phyloP scores from a whole-genome alignment of 164 flowering plant species.

The Platanus orientalis region DNA sequence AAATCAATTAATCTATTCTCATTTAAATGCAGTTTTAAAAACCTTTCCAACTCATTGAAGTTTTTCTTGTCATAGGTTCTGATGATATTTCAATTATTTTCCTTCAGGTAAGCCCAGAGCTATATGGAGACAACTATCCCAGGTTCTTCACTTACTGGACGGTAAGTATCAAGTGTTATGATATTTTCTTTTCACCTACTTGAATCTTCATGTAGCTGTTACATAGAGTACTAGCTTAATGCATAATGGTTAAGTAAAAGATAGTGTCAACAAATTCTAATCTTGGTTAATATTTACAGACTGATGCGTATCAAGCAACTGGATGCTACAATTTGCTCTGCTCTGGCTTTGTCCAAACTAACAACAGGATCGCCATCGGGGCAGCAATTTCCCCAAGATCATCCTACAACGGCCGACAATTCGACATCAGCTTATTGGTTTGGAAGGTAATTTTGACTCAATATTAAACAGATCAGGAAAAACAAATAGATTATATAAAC shows the following conservation, averaged over 20 bases:
- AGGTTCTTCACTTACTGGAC: constrained; percentile 99
- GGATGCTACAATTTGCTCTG: constrained; percentile 97
- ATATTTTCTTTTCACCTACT: no score
- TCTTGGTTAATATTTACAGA: constrained; percentile 35
- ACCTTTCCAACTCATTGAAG: no score
- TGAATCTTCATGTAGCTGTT: no score
- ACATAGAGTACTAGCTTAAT: no score
- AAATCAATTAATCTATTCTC: no score
- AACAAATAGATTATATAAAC: no score
- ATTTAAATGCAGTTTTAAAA: background rate
- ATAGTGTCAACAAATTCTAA: background rate
- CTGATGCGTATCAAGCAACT: constrained; percentile 93
- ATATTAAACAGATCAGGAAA: background rate
- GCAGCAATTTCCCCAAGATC: constrained; percentile 92
- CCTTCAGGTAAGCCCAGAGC: constrained; percentile 87
- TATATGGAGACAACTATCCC: constrained; percentile 87
- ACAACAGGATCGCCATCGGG: constrained; percentile 83
- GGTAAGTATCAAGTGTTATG: constrained; percentile 58
- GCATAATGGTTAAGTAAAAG: no score
- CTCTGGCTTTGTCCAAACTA: constrained; percentile 93
- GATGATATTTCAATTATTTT: constrained; percentile 12
- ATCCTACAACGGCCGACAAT: constrained; percentile 59
- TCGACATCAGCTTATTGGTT: constrained; percentile 76
- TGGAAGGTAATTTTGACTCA: constrained; percentile 67
- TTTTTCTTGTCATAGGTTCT: no score